A percentile compares a stretch with the other conserved stretches of the same genome.
phyloP scores from a whole-genome alignment of 2,329 filamentous ascomycete genomes.

The Raffaelea arxii region DNA sequence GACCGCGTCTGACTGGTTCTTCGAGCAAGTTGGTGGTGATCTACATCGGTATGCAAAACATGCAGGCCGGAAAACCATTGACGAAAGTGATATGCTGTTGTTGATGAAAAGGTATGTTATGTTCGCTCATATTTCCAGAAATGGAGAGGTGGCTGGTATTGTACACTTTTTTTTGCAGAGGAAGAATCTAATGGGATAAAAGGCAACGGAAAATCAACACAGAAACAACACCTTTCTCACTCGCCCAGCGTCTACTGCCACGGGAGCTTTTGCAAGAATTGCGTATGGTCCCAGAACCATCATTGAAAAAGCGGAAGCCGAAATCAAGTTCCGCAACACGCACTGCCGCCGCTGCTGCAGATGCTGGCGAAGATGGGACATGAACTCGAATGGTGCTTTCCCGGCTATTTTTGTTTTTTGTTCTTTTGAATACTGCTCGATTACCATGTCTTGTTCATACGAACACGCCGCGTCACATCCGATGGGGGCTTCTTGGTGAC shows the following conservation, averaged over 20 bases:
- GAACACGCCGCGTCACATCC: conserved; percentile 61
- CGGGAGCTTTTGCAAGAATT: conserved; percentile 76
- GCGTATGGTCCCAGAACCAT: conserved; percentile 54
- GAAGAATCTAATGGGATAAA: conserved; percentile 11
- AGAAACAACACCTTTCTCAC: conserved; percentile 67
- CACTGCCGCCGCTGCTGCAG: not conserved
- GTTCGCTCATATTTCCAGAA: not conserved
- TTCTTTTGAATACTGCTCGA: conserved; percentile 14
- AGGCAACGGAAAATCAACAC: conserved; percentile 70
- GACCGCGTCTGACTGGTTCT: conserved; percentile 83
- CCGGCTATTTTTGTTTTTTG: too few relatives aligned
- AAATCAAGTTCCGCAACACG: not conserved
- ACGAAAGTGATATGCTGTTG: conserved; percentile 73
- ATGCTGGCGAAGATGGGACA: conserved; percentile 16
- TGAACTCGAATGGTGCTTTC: conserved; percentile 25
- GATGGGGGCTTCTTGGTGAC: conserved; percentile 78
- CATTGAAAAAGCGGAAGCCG: conserved; percentile 36
- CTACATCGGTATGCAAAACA: conserved; percentile 71
- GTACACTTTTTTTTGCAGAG: conserved; percentile 9
- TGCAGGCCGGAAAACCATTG: conserved; percentile 73
- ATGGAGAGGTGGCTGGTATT: conserved; percentile 8
- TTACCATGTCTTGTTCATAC: conserved; percentile 68
- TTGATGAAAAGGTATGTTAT: conserved; percentile 69
- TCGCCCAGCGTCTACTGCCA: conserved; percentile 76
- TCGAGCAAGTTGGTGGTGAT: conserved; percentile 78